Base-by-base conservation (phyloP, 2,329 filamentous ascomycete species). In the Aureobasidium subglaciale region DNA sequence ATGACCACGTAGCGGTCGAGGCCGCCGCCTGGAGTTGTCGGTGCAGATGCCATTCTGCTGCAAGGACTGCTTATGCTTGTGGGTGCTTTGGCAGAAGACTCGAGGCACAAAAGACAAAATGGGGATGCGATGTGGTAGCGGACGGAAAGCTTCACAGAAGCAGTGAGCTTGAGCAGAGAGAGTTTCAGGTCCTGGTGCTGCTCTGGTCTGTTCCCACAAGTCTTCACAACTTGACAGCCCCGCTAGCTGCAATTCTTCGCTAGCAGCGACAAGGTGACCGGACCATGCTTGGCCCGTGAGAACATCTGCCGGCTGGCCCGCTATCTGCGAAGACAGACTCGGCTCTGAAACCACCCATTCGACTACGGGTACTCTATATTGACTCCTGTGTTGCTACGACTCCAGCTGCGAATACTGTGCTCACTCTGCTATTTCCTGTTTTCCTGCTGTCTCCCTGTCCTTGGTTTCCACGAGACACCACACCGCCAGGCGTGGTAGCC, bases 1-100 rank as follows among this genome's bases (percentile, higher is more conserved):
- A 97, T 96, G 68, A 99, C 89, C 63, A 96, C 87, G 75, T 96
- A 99, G 72, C 92, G 88, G 77, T 99, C 93, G 74, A 96, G 57
- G 42, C 43, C 54, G 45, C 56, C 59, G 54, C 59, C 55, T 40
- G 58, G 59, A 32, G 56, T 37, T 38, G 41, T 35, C 13, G 42
- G 49, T 41, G 46, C 40, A 42, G 42, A 41, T 5, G 50, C 37
- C 50, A 54, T 54, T 42, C 38, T 50, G 46, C 46, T 35, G 49
- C 16, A 45, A 45, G 27, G 27, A 48, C 13, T 24, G 43, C 11
- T 10, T 34, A n/a, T 32, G 37, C 29, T 11, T 18, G n/a, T 27
- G 7, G 27, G 32, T n/a, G 5, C 25, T 35, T 13, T 16, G 35
- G 25, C 35, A 41, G 32, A n/a, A n/a, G n/a, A n/a, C n/a, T n/a